Conservation (phyloP, 2,329 filamentous ascomycete genomes). For the Sclerotinia subarctica region DNA sequence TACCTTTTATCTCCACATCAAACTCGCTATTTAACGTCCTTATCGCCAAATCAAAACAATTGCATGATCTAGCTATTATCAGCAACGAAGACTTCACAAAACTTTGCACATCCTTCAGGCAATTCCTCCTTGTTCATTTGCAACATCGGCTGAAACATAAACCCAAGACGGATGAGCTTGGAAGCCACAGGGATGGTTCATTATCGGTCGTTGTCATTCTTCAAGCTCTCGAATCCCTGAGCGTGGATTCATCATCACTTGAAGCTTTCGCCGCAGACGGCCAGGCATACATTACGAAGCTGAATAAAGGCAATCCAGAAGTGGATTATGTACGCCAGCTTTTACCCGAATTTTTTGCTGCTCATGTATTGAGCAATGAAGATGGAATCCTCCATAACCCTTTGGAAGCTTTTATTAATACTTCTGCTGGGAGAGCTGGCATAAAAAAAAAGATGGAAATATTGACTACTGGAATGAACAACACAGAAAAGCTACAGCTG, state of each 20-base stretch:
- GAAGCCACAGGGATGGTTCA: conserved; percentile 19
- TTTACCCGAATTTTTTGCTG: conserved; percentile 30
- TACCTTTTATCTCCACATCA: conserved; percentile 28
- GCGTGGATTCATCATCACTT: conserved; percentile 25
- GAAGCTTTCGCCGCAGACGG: conserved; percentile 23
- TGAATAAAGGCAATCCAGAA: conserved; percentile 21
- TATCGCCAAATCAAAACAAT: conserved; percentile 20
- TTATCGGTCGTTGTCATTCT: conserved; percentile 29
- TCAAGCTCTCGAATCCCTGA: conserved; percentile 30
- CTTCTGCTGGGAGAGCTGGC: conserved; percentile 26
- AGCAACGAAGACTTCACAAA: conserved; percentile 25
- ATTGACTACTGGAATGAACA: conserved; percentile 22
- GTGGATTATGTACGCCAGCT: conserved; percentile 21
- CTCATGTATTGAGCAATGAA: conserved; percentile 19
- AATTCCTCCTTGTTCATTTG: conserved; percentile 28
- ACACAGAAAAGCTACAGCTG: conserved; percentile 30
- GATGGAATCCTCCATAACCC: not conserved
- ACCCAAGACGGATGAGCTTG: conserved; percentile 20
- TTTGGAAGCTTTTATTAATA: conserved; percentile 26
- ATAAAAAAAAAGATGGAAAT: conserved; percentile 27
- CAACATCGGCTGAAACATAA: conserved; percentile 26
- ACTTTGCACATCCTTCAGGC: conserved; percentile 24
- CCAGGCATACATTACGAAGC: conserved; percentile 20
- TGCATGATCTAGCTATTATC: conserved; percentile 30
- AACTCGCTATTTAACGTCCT: conserved; percentile 29